Evolutionary conservation across 1,284 basidiomycete species (phyloP), one percentile per base, ranked within the genome.

Genomic region (Malassezia nana): DNA sequence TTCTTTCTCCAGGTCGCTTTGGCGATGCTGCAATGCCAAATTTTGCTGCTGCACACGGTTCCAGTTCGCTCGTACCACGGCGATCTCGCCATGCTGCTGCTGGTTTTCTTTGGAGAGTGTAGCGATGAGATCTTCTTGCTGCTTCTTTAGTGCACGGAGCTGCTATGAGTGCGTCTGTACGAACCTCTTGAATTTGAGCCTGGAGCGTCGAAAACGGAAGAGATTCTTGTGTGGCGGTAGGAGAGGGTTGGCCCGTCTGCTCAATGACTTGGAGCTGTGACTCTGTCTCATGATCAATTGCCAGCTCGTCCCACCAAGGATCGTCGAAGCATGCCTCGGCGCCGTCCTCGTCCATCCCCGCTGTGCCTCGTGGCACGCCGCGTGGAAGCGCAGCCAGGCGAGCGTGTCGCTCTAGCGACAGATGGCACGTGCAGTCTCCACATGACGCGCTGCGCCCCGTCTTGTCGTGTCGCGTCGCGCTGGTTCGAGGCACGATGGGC

Each of bases 61-160:
- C 50, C 62, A 47, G 47, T 67, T 67, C 25, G 63, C 57, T 10
- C 65, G 57, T 12, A 67, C 65, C 6, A 67, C 63, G 8, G 63
- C 42, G 13, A 67, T 62, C 20, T 67, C 65, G 10, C 65, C 65
- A 1, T 62, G 50, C 26, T 67, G 62, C 46, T 62, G 57, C 40
- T 65, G 64, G 0, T 55, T 57, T 32, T 60, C 51, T 18, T 59
- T 55, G 15, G 46, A 57, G 35, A 67, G 58, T 35, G 55, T 46
- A 20, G 57, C 39, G 15, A 65, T 60, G 15, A 52, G 40, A n/a
- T 63, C 56, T n/a, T 63, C 46, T 13, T 66, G 65, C 1, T 55
- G 43, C 12, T 53, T 50, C n/a, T 66, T 55, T 31, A 53, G 55
- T 13, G 42, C 45, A 4, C 53, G 48, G 0, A 66, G 55, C 35